Evolutionary conservation across 305 asterid genomes (phyloP), one percentile per base, ranked within the genome.

Genomic region (Rubia tinctorum): DNA sequence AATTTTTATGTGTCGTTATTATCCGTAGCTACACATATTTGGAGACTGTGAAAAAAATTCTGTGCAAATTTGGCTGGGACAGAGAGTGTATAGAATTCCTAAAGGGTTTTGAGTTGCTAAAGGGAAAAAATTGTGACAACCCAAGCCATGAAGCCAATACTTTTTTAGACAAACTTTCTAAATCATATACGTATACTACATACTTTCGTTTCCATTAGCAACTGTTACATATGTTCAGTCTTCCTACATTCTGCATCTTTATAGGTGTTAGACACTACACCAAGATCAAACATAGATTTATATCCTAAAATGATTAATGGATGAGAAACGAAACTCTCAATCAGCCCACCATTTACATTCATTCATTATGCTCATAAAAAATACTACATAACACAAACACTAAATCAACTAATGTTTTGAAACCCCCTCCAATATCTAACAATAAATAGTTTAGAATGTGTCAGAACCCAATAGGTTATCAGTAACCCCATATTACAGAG

Each of bases 401-500:
- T 70, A 73, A 40, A 63, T 71, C 79, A 79, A 76, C 74, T 40
- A 75, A 79, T 71, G 3, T 30, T 3, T 30, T 30, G 34, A 30
- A 30, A 30, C 34, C 34, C 34, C 34, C 71, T 40, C 75, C 74
- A 44, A n/a, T 17, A 17, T 3, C 71, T 75, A 63, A 55, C 61
- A 53, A 68, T 62, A 71, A 76, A 75, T 73, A 30, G 68, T 73
- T 66, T 44, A 62, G 76, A 79, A 75, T 80, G 74, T 68, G 85
- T 76, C 80, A 80, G 75, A 77, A 74, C 77, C 63, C 73, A 62
- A 68, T 56, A 65, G 77, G 88, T 86, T 83, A 87, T 88, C 80
- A 82, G 83, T 73, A 82, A 73, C 87, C 78, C 79, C 86, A 27
- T 73, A 55, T 77, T 83, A 85, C 85, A 75, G 84, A 77, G 84